Evolutionary conservation across 2,329 filamentous ascomycete genomes (phyloP).

Genomic region (Stagonosporopsis cucurbitacearum): DNA sequence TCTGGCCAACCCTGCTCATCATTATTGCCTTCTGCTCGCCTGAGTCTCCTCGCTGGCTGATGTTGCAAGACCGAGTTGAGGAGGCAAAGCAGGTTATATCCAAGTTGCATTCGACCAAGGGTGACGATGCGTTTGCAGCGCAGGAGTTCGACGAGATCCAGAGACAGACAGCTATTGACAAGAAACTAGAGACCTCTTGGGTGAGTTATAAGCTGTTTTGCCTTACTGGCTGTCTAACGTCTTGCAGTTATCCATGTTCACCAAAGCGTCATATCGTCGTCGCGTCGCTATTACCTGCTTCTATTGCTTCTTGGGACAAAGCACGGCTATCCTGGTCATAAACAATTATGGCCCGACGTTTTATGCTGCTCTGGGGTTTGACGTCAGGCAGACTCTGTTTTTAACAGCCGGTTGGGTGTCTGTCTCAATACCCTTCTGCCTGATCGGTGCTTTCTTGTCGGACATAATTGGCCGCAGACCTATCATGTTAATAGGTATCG

Average conservation of each 20-base stretch:
- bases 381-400: background rate
- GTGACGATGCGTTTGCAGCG: background rate
- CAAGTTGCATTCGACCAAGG: background rate
- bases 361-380: constrained; percentile 25
- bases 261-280: constrained; percentile 29
- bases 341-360: constrained; percentile 36
- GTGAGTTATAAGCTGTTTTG: background rate
- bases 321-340: constrained; percentile 32
- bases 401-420: constrained; percentile 31
- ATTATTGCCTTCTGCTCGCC: background rate
- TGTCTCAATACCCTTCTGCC: constrained; percentile 32
- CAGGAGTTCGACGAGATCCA: constrained; percentile 1
- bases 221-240: background rate
- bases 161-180: background rate
- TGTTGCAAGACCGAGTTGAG: background rate
- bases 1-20: background rate
- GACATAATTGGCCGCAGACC: constrained; percentile 27
- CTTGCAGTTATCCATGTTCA: constrained; percentile 25
- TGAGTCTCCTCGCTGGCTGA: background rate
- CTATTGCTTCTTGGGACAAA: constrained; percentile 33
- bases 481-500: constrained; percentile 32
- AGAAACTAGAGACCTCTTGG: background rate
- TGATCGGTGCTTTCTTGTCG: constrained; percentile 23
- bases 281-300: constrained; percentile 28
- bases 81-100: background rate